Conservation (phyloP, 148 eudicot genomes). For the Suaeda aralocaspica region DNA sequence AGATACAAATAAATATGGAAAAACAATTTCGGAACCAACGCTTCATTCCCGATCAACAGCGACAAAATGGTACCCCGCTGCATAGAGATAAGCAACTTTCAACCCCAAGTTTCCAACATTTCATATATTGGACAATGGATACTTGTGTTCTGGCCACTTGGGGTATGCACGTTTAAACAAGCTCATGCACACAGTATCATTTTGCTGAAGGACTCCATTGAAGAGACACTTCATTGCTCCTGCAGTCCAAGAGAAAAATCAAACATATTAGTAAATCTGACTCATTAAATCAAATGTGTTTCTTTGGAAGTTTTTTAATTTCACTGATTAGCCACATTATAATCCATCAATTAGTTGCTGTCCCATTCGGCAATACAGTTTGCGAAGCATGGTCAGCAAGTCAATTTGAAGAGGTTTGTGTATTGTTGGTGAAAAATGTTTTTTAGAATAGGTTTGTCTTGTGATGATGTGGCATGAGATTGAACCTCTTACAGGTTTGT, state of each 20-base stretch:
- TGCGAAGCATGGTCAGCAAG: no score
- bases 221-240: constrained; percentile 93
- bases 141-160: constrained; percentile 79
- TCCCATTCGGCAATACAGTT: no score
- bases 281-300: neutral
- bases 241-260: constrained; percentile 18
- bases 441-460: no score
- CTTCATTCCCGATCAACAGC: constrained; percentile 67
- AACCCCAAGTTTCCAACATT: constrained; percentile 8
- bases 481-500: no score
- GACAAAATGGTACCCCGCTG: constrained; percentile 13
- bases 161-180: constrained; percentile 87
- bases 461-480: no score
- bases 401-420: no score
- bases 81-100: constrained; percentile 22
- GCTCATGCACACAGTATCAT: constrained; percentile 91
- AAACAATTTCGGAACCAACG: constrained; percentile 63
- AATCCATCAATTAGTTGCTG: no score
- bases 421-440: no score
- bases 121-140: constrained; percentile 43
- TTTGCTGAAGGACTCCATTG: constrained; percentile 83
- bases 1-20: constrained; percentile 11
- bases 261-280: neutral
- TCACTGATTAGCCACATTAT: neutral
- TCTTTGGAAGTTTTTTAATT: neutral